These are phyloP conservation scores for Solanum rostratum DNA, from an alignment of 257 asterid species.

Conservation along the genomic window DNA sequence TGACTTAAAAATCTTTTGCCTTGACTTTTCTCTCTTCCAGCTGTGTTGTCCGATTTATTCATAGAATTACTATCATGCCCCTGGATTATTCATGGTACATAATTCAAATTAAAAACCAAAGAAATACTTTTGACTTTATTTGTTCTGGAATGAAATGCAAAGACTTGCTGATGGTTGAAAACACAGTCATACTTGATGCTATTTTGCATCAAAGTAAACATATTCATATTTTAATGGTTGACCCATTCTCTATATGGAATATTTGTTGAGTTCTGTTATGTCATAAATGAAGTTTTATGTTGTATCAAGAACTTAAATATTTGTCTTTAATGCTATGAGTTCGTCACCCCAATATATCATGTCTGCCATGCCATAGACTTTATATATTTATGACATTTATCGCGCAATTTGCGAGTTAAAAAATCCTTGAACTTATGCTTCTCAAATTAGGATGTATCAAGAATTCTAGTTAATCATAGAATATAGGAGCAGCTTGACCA, in stretches of 20 bases:
- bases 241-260: neutral
- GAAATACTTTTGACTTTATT: neutral
- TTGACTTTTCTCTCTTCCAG: neutral
- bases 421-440: neutral
- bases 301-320: neutral
- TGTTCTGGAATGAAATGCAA: neutral
- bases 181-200: neutral
- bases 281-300: neutral
- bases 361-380: neutral
- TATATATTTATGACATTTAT: neutral
- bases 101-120: neutral
- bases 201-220: neutral
- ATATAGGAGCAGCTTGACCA: neutral
- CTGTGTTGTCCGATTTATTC: neutral
- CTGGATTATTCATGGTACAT: neutral
- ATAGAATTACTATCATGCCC: neutral
- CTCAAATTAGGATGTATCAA: neutral
- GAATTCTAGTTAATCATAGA: neutral
- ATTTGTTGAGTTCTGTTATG: neutral
- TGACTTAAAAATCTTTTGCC: neutral
- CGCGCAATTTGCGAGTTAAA: accelerated
- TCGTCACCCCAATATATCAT: neutral
- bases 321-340: neutral
- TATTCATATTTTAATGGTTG: neutral
- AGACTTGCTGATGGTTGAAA: neutral